phyloP scores from a whole-genome alignment of 805 yeast species.

The Starmerella etchellsii region DNA sequence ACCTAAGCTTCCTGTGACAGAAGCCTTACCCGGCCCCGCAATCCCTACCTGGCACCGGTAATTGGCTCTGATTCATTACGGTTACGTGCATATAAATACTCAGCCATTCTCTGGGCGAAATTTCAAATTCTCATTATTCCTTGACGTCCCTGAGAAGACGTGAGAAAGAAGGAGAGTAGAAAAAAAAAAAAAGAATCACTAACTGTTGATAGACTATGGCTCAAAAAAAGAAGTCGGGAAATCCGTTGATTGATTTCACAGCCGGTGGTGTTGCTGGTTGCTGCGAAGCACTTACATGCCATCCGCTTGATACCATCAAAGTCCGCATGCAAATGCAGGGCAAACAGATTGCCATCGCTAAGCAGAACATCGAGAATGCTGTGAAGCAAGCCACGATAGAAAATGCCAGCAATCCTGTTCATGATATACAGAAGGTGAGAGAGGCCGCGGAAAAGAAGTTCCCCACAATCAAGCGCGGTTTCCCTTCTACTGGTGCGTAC shows the following conservation, averaged over 20 bases:
- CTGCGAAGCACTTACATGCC: constrained; percentile 95
- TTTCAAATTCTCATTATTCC: too few relatives aligned
- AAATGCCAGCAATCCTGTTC: constrained; percentile 3
- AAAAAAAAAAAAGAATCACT: too few relatives aligned
- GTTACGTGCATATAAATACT: too few relatives aligned
- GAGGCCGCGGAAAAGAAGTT: constrained; percentile 30
- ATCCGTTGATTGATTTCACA: constrained; percentile 30
- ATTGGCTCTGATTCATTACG: too few relatives aligned
- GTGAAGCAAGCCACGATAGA: constrained; percentile 13
- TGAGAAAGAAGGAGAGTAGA: too few relatives aligned
- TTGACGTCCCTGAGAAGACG: too few relatives aligned
- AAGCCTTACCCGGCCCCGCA: too few relatives aligned
- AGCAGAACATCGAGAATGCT: constrained; percentile 16
- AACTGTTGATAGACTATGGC: constrained; percentile 8
- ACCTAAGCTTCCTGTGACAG: too few relatives aligned
- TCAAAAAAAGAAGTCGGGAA: constrained; percentile 21
- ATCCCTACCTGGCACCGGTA: too few relatives aligned
- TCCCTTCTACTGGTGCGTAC: constrained; percentile 63
- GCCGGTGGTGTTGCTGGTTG: constrained; percentile 98
- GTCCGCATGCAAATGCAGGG: constrained; percentile 91
- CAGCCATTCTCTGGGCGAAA: too few relatives aligned
- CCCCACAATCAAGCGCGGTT: constrained; percentile 54
- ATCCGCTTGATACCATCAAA: constrained; percentile 94
- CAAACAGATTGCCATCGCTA: constrained; percentile 33
- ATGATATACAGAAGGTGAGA: constrained; percentile 13